A percentile compares a stretch with the other conserved stretches of the same genome.
phyloP scores from a whole-genome alignment of 495 filamentous ascomycete species.

The Penicillium verhagenii region DNA sequence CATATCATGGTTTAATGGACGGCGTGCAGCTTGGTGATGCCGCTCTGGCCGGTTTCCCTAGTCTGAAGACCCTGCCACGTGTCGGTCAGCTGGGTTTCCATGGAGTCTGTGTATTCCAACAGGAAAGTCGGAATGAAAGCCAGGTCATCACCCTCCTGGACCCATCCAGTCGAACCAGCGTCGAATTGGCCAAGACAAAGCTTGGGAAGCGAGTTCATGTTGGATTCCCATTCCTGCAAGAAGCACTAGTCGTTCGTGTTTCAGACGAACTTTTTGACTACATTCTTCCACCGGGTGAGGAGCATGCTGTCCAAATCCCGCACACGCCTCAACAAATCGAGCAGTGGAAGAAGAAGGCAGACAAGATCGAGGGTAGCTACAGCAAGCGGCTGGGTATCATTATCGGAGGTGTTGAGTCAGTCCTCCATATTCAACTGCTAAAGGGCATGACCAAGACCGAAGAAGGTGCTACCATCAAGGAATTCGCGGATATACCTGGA shows the following conservation, averaged over 20 bases:
- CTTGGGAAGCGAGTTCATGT: slow-evolving; percentile 85
- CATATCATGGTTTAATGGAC: slow-evolving; percentile 81
- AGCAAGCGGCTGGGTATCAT: slow-evolving; percentile 87
- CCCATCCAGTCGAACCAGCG: slow-evolving; percentile 65
- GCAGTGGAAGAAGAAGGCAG: slow-evolving; percentile 79
- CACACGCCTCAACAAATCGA: slow-evolving; percentile 78
- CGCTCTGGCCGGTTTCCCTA: slow-evolving; percentile 91
- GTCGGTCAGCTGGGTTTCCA: slow-evolving; percentile 80
- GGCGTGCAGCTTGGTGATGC: slow-evolving; percentile 77
- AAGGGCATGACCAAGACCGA: slow-evolving; percentile 90
- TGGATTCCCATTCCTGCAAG: slow-evolving; percentile 93
- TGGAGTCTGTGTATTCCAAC: slow-evolving; percentile 94
- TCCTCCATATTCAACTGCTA: slow-evolving; percentile 89
- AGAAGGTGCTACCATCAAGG: slow-evolving; percentile 86
- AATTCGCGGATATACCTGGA: slow-evolving; percentile 85
- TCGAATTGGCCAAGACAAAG: slow-evolving; percentile 70
- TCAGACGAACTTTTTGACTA: slow-evolving; percentile 96
- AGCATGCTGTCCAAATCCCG: slow-evolving; percentile 61
- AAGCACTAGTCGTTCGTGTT: slow-evolving; percentile 83
- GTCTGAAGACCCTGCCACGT: slow-evolving; percentile 77
- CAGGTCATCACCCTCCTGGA: slow-evolving; percentile 86
- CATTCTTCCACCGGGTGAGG: slow-evolving; percentile 59
- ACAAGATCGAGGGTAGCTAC: slow-evolving; percentile 78
- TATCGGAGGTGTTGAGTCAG: slow-evolving; percentile 81
- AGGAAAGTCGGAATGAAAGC: slow-evolving; percentile 94